Evolutionary conservation across 768 basidiomycete species (phyloP).

Genomic region (Macrolepiota fuliginosa): DNA sequence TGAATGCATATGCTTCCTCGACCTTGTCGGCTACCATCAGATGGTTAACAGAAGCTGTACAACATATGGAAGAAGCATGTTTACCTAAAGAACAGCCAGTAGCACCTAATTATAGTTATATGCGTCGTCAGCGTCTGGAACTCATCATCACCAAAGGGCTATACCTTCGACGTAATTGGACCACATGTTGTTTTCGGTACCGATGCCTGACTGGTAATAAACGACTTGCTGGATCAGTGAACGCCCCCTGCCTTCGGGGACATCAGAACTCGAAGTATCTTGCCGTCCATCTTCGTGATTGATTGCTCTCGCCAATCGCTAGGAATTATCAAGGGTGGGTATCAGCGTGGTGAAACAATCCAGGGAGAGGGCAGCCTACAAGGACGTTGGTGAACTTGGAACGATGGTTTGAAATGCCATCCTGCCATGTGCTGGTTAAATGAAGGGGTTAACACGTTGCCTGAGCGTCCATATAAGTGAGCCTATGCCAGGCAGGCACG

Average conservation of each 20-base stretch:
- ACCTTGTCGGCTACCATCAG: constrained; percentile 57
- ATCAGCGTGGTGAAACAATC: not conserved
- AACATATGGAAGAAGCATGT: constrained; percentile 7
- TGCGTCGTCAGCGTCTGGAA: not conserved
- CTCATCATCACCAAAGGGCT: not conserved
- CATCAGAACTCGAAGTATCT: constrained; percentile 17
- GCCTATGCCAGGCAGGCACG: constrained; percentile 17
- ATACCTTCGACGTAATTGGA: constrained; percentile 60
- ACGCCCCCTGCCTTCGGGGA: not conserved
- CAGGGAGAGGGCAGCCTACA: constrained; percentile 29
- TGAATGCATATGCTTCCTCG: constrained; percentile 78
- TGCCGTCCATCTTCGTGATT: constrained; percentile 45
- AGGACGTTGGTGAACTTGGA: constrained; percentile 57
- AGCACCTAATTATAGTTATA: constrained; percentile 39
- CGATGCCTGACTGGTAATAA: constrained; percentile 63
- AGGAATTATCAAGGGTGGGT: not conserved
- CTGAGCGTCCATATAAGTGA: not conserved
- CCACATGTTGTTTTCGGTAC: constrained; percentile 54
- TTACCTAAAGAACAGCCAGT: constrained; percentile 62
- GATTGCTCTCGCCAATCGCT: constrained; percentile 56
- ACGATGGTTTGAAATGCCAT: constrained; percentile 47
- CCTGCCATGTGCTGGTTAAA: constrained; percentile 64
- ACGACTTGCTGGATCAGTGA: constrained; percentile 55
- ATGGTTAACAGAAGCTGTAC: constrained; percentile 4
- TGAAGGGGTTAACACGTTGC: not conserved